Percentiles rank a stretch among this genome's conserved stretches.
These are phyloP conservation scores for Rehmannia glutinosa DNA, from an alignment of 257 asterid species.

Conservation along the genomic window DNA sequence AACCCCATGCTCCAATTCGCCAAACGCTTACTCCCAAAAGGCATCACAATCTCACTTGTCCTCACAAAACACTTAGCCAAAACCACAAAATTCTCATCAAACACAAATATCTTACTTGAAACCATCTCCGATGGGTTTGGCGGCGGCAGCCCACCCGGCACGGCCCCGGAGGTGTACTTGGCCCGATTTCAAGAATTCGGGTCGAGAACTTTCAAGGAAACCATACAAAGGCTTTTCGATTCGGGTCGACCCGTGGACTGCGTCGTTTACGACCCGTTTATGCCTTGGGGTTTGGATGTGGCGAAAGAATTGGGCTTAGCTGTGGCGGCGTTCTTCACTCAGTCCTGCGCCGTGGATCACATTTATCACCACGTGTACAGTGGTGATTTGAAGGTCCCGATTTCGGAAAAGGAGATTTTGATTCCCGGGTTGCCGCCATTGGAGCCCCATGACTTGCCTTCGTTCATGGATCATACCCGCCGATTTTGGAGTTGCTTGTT, in stretches of 20 bases:
- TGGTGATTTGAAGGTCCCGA: constrained; percentile 28
- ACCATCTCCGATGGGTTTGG: constrained; percentile 47
- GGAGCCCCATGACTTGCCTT: constrained; percentile 38
- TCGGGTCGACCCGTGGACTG: constrained; percentile 35
- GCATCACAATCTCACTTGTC: constrained; percentile 20
- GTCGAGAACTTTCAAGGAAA: not conserved
- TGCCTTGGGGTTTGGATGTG: constrained; percentile 31
- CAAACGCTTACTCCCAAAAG: constrained; percentile 32
- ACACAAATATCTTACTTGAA: constrained; percentile 15
- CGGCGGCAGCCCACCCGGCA: constrained; percentile 11
- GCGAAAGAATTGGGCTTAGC: constrained; percentile 27
- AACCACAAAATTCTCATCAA: constrained; percentile 11
- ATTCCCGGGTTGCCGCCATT: constrained; percentile 44
- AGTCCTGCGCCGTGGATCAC: constrained; percentile 40
- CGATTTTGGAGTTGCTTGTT: constrained; percentile 10
- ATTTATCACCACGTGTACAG: constrained; percentile 24
- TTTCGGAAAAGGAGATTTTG: constrained; percentile 13
- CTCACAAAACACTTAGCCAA: constrained; percentile 17
- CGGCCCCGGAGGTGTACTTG: not conserved
- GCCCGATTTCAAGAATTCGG: constrained; percentile 18
- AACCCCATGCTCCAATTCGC: constrained; percentile 55
- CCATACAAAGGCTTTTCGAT: constrained; percentile 1
- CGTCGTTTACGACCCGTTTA: constrained; percentile 35
- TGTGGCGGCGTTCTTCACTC: constrained; percentile 46
- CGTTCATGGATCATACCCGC: constrained; percentile 37